A percentile compares a stretch with the other conserved stretches of the same genome.
These are phyloP conservation scores for Grosmannia huntii DNA, from an alignment of 2,329 filamentous ascomycete species.

Conservation along the genomic window DNA sequence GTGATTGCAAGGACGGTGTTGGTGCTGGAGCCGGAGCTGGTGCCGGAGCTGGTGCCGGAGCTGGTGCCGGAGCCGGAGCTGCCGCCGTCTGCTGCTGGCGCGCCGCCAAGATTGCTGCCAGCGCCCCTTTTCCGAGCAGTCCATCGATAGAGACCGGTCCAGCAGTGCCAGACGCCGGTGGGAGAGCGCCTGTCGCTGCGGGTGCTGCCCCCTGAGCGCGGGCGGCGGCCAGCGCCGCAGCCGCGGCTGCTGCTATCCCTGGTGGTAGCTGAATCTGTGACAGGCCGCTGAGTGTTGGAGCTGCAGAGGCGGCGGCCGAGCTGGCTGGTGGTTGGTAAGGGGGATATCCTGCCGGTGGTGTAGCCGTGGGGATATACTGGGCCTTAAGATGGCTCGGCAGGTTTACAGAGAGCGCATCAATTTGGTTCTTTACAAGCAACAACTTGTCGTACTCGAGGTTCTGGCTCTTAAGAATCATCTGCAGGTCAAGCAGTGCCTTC, in stretches of 20 bases:
- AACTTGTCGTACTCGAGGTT: slow-evolving; percentile 71
- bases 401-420: slow-evolving; percentile 61
- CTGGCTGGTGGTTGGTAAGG: slow-evolving; percentile 15
- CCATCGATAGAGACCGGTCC: slow-evolving; percentile 39
- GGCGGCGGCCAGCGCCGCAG: slow-evolving; percentile 12
- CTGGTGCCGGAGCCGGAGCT: background rate
- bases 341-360: slow-evolving; percentile 16
- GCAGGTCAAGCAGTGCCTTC: slow-evolving; percentile 74
- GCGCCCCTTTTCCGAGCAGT: slow-evolving; percentile 44
- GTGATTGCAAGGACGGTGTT: background rate
- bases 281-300: slow-evolving; percentile 2
- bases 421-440: slow-evolving; percentile 71
- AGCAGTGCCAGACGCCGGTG: slow-evolving; percentile 21
- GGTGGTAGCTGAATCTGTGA: slow-evolving; percentile 8
- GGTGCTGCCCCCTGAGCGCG: slow-evolving; percentile 11
- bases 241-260: slow-evolving; percentile 16
- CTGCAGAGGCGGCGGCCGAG: slow-evolving; percentile 17
- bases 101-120: slow-evolving; percentile 42
- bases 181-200: background rate
- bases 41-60: background rate
- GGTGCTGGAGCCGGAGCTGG: background rate
- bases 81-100: slow-evolving; percentile 27
- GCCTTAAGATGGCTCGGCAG: slow-evolving; percentile 34
- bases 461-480: slow-evolving; percentile 65
- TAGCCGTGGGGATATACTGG: slow-evolving; percentile 17